phyloP scores from a whole-genome alignment of 1,284 basidiomycete species.

The Sanghuangporus weigelae region DNA sequence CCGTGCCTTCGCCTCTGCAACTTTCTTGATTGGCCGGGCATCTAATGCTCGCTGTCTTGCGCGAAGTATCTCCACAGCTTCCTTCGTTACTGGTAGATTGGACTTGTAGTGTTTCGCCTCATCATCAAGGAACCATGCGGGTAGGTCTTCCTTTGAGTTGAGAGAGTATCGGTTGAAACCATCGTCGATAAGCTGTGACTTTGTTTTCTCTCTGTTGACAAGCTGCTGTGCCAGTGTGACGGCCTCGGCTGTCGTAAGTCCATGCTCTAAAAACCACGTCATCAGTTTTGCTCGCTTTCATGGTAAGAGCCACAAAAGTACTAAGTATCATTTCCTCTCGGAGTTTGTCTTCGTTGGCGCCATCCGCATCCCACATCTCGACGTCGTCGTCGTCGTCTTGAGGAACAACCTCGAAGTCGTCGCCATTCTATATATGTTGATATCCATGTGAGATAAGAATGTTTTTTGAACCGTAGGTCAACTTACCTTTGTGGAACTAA shows the following conservation, averaged over 20 bases:
- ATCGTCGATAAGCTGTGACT: conserved; percentile 87
- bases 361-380: conserved; percentile 79
- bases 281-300: conserved; percentile 11
- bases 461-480: not conserved
- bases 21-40: conserved; percentile 97
- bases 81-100: conserved; percentile 96
- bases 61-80: conserved; percentile 83
- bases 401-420: conserved; percentile 75
- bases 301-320: conserved; percentile 33
- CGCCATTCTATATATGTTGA: conserved; percentile 29
- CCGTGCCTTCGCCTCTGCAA: conserved; percentile 96
- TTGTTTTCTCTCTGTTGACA: conserved; percentile 89
- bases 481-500: conserved; percentile 14
- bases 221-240: conserved; percentile 89
- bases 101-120: conserved; percentile 91
- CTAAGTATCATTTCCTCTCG: conserved; percentile 71
- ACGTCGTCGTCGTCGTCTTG: conserved; percentile 53
- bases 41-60: conserved; percentile 93
- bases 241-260: conserved; percentile 87
- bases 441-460: not conserved
- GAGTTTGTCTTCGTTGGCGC: conserved; percentile 72
- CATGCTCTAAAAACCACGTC: conserved; percentile 53
- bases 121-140: conserved; percentile 97
- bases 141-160: conserved; percentile 88
- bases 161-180: conserved; percentile 95